A percentile compares a stretch with the other conserved stretches of the same genome.
phyloP scores from a whole-genome alignment of 345 rosid species.

The Punica granatum region DNA sequence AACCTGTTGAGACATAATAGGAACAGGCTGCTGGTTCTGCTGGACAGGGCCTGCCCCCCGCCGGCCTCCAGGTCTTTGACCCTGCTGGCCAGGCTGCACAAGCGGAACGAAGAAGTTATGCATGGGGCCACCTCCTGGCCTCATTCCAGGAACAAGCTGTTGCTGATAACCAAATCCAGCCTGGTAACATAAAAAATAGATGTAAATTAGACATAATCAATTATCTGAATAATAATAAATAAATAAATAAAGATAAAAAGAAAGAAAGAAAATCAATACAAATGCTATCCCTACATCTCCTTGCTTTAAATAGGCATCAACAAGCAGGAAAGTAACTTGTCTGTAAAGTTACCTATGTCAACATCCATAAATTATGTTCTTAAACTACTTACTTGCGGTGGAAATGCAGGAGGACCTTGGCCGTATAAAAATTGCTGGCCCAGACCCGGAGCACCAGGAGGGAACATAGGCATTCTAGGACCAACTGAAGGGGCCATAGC shows the following conservation, averaged over 20 bases:
- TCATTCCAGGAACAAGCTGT: constrained; percentile 75
- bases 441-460: constrained; percentile 58
- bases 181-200: constrained; percentile 13
- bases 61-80: constrained; percentile 65
- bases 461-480: constrained; percentile 67
- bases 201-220: background rate
- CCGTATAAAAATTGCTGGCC: constrained; percentile 74
- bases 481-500: constrained; percentile 48
- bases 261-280: background rate
- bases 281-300: background rate
- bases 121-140: constrained; percentile 67
- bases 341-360: background rate
- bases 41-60: constrained; percentile 45
- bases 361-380: background rate
- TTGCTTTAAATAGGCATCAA: background rate
- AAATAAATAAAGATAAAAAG: too few species aligned
- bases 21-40: constrained; percentile 56
- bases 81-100: constrained; percentile 58
- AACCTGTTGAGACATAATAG: constrained; percentile 60
- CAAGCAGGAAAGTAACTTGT: background rate
- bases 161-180: constrained; percentile 83
- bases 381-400: constrained; percentile 26
- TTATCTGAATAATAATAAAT: too few species aligned
- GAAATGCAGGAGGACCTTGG: constrained; percentile 66
- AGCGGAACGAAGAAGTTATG: constrained; percentile 58